Base-by-base conservation (phyloP, 169 alveolate genomes). In the Cryptosporidium felis region DNA sequence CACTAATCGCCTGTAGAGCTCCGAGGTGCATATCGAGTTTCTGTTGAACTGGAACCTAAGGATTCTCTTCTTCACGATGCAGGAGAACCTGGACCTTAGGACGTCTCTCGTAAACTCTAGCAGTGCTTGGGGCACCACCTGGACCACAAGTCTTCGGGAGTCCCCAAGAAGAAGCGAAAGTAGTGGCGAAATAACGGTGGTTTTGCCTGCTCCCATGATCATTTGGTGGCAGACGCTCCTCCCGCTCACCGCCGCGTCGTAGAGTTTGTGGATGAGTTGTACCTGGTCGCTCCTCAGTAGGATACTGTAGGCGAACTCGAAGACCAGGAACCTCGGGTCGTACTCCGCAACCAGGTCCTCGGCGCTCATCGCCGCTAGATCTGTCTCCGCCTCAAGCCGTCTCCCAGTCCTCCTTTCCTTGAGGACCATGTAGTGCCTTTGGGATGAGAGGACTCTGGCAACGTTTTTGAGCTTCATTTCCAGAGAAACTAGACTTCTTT, bases 141-240 rank as follows among this genome's bases (percentile, higher is more conserved):
- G 91, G 47, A 88, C 90, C 26, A 94, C 93, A 45, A 94, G 80
- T 65, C 90, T 47, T 42, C 88, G 42, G 5, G 95, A 94, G 66
- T 91, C 94, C 5, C 95, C 95, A 47, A 94, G 80, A 42, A 94
- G 79, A 90, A 95, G 88, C 14, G 96, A 92, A 65, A 95, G 88
- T 45, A 94, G 80, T 8, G 95, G 93, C 1, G 94, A 82, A 18
- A 92, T 91, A 23, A 95, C 97, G 0, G 97, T 95, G 28, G 98
- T 95, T 91, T 95, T 95, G 12, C 98, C 98, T 5, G 96, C 96
- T 41, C 98, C 98, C 98, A 95, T 95, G 40, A 95, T 93, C 96
- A 94, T 94, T 90, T 95, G 98, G 89, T 95, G 97, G 67, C 97
- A 94, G 62, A 94, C 89, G 80, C 96, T 92, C 53, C 63, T 80